Evolutionary conservation across 176 grass and related monocot genomes (phyloP), one percentile per base, ranked within the genome.

Genomic region (Carex scoparia): DNA sequence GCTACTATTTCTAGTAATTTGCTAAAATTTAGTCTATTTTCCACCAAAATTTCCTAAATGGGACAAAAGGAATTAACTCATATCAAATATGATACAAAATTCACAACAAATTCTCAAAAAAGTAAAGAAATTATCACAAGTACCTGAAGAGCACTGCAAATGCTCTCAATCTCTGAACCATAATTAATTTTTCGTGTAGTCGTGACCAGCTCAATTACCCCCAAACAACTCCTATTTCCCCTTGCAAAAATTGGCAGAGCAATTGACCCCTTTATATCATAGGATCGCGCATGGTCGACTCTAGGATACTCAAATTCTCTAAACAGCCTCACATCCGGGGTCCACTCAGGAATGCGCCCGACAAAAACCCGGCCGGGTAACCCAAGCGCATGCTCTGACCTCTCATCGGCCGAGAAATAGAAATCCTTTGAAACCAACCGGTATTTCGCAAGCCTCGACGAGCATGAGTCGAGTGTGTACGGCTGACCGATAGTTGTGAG

Each of bases 81-180:
- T 18, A 69, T 69, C 67, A 69, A 69, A 71, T 71, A 37, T 69
- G 49, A 74, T 51, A 74, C 35, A 38, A 69, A 69, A 67, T 42
- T 31, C 33, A 69, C 67, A 42, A 69, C 13, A 40, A 69, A n/a
- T 42, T 12, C 6, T 4, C 7, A 69, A 18, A 18, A 14, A 42
- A 42, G 23, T 23, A 23, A 18, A 69, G 6, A 42, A 69, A 69
- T 49, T 13, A 49, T 51, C n/a, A 30, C 70, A 63, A 63, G 57
- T 92, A 94, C 97, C 91, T 96, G 84, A 84, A 99, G 93, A 91
- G 97, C 93, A 69, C 69, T 92, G 90, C 97, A 96, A 54, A 99
- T 91, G 67, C 84, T 96, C 55, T 95, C 90, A 46, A 99, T 88
- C 86, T 96, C 93, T 1, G 90, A 85, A 53, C 84, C 92, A 85